Conservation (phyloP, 2,329 filamentous ascomycete genomes). For the Verticillium dahliae region DNA sequence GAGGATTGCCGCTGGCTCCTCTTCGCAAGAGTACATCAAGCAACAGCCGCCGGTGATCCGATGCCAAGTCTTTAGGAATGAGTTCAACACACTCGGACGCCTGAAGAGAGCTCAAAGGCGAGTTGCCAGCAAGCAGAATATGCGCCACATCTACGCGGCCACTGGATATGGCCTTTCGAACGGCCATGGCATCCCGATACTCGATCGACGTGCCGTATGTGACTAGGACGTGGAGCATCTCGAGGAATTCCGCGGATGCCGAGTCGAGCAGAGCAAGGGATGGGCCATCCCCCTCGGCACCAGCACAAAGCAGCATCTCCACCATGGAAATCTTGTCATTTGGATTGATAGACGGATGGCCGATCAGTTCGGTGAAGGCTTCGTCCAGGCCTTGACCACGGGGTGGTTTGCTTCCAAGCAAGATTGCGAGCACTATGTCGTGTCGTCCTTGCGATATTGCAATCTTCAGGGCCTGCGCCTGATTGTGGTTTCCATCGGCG, state of each 20-base stretch:
- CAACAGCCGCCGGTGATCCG: conserved; percentile 37
- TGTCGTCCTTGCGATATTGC: conserved; percentile 41
- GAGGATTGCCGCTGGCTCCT: conserved; percentile 38
- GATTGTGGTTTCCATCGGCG: conserved; percentile 46
- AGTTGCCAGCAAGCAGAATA: conserved; percentile 37
- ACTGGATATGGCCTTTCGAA: conserved; percentile 41
- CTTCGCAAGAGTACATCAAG: conserved; percentile 40
- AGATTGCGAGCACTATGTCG: conserved; percentile 48
- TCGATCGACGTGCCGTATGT: conserved; percentile 48
- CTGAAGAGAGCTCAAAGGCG: conserved; percentile 32
- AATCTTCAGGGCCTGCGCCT: conserved; percentile 43
- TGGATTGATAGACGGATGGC: conserved; percentile 36
- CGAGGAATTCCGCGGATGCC: conserved; percentile 41
- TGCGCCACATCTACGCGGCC: conserved; percentile 39
- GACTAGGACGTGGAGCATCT: conserved; percentile 48
- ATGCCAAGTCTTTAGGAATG: conserved; percentile 38
- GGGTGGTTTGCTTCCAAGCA: conserved; percentile 47
- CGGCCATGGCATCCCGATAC: conserved; percentile 40
- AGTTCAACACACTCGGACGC: conserved; percentile 44
- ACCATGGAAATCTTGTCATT: conserved; percentile 44
- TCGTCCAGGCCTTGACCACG: conserved; percentile 38
- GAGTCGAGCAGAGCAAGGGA: conserved; percentile 42
- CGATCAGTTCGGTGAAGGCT: conserved; percentile 41
- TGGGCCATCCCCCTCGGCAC: conserved; percentile 44
- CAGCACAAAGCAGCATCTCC: conserved; percentile 52